Base-by-base conservation (phyloP, 2,329 filamentous ascomycete species). In the Paracoccidioides brasiliensis region DNA sequence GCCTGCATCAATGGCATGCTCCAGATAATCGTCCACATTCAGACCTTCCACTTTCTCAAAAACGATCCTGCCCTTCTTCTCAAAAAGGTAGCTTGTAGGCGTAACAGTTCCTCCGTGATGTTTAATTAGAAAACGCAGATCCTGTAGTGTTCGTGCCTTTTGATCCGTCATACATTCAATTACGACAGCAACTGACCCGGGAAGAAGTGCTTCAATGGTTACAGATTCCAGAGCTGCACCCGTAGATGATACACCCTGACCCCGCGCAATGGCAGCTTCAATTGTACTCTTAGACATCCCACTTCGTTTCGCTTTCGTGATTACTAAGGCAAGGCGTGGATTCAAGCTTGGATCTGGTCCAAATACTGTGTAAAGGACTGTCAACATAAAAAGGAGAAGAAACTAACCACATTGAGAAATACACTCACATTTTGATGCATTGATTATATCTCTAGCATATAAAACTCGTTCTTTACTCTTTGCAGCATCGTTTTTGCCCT, bases 151-250 rank as follows among this genome's bases (percentile, higher is more conserved):
- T 37, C 88, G 82, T 43, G 78, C 76, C 69, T 86, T 90, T 69
- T 82, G 89, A 64, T 95, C 90, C 4, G 89, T 91, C 69, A 93
- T 85, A 63, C 85, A 83, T 63, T 96, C 90, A 65, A 95, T 80
- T 9, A 97, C 83, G 5, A 91, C 76, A 9, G 88, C 89, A 14
- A 85, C 75, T 2, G 79, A 82, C 2, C 84, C 81, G 2, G 88
- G 86, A 58, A 94, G 73, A 61, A 96, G 86, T 32, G 83, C 84
- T 74, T 97, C 91, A 53, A 95, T 78, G 0, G 83, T 86, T 53
- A 93, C 70, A 38, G 74, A 76, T 67, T 96, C 90, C n/a, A 97
- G 80, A 12, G 82, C 78, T 14, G 80, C 80, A 54, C 93, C 93
- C 4, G 80, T 80, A 1, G 82, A 72, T 30, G 90, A 90, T 60